phyloP scores from a whole-genome alignment of 306 rosid genomes.

The Begonia peltatifolia region DNA sequence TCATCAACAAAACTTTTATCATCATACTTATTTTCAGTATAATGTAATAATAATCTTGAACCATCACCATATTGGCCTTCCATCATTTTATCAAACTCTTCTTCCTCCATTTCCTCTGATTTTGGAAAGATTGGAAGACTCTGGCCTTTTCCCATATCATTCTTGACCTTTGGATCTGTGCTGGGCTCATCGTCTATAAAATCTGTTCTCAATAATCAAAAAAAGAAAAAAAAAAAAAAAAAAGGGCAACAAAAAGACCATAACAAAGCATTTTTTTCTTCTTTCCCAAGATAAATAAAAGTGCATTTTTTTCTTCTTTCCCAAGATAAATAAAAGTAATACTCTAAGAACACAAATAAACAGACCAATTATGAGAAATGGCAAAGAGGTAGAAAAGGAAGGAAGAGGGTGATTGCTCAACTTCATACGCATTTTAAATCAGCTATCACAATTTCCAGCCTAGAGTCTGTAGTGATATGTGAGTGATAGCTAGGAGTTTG shows the following conservation, averaged over 20 bases:
- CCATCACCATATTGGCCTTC: constrained; percentile 44
- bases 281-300: too few relatives aligned
- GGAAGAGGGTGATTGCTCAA: too few relatives aligned
- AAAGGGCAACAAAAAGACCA: background rate
- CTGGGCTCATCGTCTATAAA: constrained; percentile 41
- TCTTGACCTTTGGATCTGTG: constrained; percentile 13
- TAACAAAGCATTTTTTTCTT: background rate
- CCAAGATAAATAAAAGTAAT: too few relatives aligned
- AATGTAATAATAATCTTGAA: constrained; percentile 19
- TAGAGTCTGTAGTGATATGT: too few relatives aligned
- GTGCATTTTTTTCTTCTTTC: too few relatives aligned
- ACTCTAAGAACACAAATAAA: too few relatives aligned
- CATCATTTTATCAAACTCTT: constrained; percentile 64
- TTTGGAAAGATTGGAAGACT: constrained; percentile 43
- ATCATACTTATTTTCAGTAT: constrained; percentile 58
- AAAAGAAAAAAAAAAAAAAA: constrained; percentile 7
- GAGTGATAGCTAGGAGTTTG: too few relatives aligned
- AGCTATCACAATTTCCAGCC: too few relatives aligned
- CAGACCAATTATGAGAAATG: too few relatives aligned
- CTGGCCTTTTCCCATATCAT: constrained; percentile 29
- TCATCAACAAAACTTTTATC: constrained; percentile 32
- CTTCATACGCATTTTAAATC: too few relatives aligned
- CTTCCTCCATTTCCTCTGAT: constrained; percentile 69
- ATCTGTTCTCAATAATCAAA: constrained; percentile 19
- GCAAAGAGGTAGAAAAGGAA: too few relatives aligned